These are phyloP conservation scores for Cymbopogon flexuosus DNA, from an alignment of 202 grass and related monocot genomes.

Conservation along the genomic window DNA sequence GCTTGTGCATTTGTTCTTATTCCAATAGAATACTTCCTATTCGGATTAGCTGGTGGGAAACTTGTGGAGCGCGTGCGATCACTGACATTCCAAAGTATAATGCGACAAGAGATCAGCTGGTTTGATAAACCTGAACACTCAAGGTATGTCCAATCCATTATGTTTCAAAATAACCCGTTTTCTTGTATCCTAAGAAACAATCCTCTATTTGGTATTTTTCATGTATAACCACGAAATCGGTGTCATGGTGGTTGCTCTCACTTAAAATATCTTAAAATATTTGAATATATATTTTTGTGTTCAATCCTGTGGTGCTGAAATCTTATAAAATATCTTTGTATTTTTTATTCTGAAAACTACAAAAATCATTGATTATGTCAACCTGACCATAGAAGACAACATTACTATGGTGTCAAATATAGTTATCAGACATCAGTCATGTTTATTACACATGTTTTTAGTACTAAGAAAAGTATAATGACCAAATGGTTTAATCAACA, in stretches of 20 bases:
- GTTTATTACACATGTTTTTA: background rate
- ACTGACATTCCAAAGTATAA: slow-evolving; percentile 50
- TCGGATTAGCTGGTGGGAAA: slow-evolving; percentile 65
- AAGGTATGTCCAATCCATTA: slow-evolving; percentile 20
- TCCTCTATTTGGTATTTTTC: background rate
- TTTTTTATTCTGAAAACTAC: background rate
- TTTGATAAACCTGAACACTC: slow-evolving; percentile 82
- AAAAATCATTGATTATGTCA: background rate
- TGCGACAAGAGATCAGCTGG: slow-evolving; percentile 81
- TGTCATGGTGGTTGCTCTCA: background rate
- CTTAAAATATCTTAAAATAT: background rate
- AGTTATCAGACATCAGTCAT: background rate
- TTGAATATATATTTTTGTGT: background rate
- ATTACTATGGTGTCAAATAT: background rate
- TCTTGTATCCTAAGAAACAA: background rate
- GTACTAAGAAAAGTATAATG: background rate
- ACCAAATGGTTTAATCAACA: slow-evolving; percentile 2
- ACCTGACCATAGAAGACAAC: background rate
- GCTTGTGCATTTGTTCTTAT: slow-evolving; percentile 31
- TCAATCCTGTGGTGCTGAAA: background rate
- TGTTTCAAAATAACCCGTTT: background rate
- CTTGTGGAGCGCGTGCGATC: slow-evolving; percentile 75
- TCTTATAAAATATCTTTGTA: background rate
- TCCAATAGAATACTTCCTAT: slow-evolving; percentile 60
- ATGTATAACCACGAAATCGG: background rate